phyloP scores from a whole-genome alignment of 2,329 filamentous ascomycete genomes.

The Arachnomyces sp. region DNA sequence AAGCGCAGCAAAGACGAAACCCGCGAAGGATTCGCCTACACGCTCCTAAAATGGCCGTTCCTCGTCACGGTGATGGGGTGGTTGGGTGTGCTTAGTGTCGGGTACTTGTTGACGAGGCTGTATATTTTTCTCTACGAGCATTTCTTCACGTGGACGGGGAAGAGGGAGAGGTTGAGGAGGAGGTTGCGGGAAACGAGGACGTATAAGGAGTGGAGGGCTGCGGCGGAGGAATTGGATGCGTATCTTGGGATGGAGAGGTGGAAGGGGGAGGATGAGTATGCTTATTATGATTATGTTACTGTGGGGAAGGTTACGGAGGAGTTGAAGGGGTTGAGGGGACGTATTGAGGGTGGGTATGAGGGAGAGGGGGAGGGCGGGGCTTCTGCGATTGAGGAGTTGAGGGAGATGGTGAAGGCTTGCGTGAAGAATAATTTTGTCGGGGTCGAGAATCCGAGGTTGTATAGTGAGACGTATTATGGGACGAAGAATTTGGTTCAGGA shows the following conservation, averaged over 20 bases:
- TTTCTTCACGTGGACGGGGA: slow-evolving; percentile 79
- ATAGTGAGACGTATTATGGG: slow-evolving; percentile 94
- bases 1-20: slow-evolving; percentile 76
- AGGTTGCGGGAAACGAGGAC: slow-evolving; percentile 62
- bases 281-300: slow-evolving; percentile 82
- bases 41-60: slow-evolving; percentile 84
- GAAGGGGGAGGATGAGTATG: slow-evolving; percentile 48
- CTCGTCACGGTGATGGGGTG: slow-evolving; percentile 71
- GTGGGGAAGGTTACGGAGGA: slow-evolving; percentile 69
- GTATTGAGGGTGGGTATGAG: slow-evolving; percentile 31
- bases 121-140: slow-evolving; percentile 94
- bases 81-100: slow-evolving; percentile 63
- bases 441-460: slow-evolving; percentile 86
- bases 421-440: slow-evolving; percentile 98
- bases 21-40: slow-evolving; percentile 84
- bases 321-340: slow-evolving; percentile 44
- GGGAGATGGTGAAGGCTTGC: slow-evolving; percentile 72
- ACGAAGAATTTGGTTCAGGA: slow-evolving; percentile 92
- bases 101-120: slow-evolving; percentile 71
- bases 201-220: slow-evolving; percentile 75
- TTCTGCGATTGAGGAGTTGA: slow-evolving; percentile 64
- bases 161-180: slow-evolving; percentile 60
- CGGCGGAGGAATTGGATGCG: slow-evolving; percentile 68
- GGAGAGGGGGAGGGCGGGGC: slow-evolving; percentile 15
- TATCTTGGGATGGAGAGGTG: slow-evolving; percentile 63